Percentiles rank a stretch among this genome's conserved stretches.
These are phyloP conservation scores for Phytophthora pini DNA, from an alignment of 352 stramenopile species.

Conservation along the genomic window DNA sequence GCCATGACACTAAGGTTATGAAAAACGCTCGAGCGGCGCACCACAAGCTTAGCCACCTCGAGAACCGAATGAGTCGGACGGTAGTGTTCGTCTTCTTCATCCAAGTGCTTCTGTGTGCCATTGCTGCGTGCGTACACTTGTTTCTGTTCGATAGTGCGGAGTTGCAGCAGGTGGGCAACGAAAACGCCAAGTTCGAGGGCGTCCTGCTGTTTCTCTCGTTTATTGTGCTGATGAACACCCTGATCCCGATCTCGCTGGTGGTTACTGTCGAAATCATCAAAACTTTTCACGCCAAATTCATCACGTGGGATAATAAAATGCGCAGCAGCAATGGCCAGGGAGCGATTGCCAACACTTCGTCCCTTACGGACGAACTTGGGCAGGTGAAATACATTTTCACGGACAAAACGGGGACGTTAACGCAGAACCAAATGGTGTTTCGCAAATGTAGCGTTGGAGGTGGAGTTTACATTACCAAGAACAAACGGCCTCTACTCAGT, in stretches of 20 bases:
- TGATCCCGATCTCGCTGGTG: constrained; percentile 95
- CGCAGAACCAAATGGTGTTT: constrained; percentile 96
- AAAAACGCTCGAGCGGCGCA: constrained; percentile 85
- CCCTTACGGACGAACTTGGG: constrained; percentile 93
- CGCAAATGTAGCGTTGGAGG: constrained; percentile 94
- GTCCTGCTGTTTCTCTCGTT: constrained; percentile 91
- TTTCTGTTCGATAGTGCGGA: constrained; percentile 14
- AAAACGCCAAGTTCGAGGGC: constrained; percentile 8
- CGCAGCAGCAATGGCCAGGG: constrained; percentile 49
- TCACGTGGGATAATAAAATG: constrained; percentile 81
- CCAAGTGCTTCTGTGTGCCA: constrained; percentile 69
- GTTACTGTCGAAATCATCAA: constrained; percentile 88
- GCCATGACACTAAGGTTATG: constrained; percentile 92
- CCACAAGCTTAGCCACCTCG: constrained; percentile 87
- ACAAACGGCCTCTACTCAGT: constrained; percentile 25
- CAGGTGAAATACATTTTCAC: constrained; percentile 94
- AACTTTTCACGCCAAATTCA: constrained; percentile 76
- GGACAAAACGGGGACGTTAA: constrained; percentile 96
- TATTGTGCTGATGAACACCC: constrained; percentile 91
- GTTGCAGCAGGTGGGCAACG: constrained; percentile 5
- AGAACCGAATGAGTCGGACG: constrained; percentile 75
- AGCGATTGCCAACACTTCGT: constrained; percentile 88
- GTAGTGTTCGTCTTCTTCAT: constrained; percentile 84
- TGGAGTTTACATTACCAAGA: constrained; percentile 71
- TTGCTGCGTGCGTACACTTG: constrained; percentile 54